Evolutionary conservation across 2,329 filamentous ascomycete genomes (phyloP).

Genomic region (Arthroderma sp.): DNA sequence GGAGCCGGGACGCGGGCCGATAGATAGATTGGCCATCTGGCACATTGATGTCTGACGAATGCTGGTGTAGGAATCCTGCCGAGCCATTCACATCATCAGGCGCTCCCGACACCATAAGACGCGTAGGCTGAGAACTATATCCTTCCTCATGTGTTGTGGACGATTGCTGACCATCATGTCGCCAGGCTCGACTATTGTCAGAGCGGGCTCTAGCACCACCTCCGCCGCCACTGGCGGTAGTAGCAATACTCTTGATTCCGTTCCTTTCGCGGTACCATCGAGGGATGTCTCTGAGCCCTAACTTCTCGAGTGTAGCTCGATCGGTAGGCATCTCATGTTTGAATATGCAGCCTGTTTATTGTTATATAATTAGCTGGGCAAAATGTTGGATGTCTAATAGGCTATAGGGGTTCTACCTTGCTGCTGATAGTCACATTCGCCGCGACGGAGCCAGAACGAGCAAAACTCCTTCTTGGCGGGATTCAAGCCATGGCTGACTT

Average conservation of each 20-base stretch:
- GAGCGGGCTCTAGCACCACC: neutral
- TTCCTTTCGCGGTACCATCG: constrained; percentile 43
- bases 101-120: neutral
- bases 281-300: constrained; percentile 52
- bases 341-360: constrained; percentile 57
- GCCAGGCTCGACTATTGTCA: constrained; percentile 1
- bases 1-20: too few relatives aligned
- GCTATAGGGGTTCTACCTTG: constrained; percentile 36
- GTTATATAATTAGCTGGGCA: neutral
- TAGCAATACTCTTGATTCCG: constrained; percentile 7
- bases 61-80: constrained; percentile 1
- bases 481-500: constrained; percentile 2
- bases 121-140: neutral
- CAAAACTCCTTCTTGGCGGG: constrained; percentile 11
- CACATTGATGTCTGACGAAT: too few relatives aligned
- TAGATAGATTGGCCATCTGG: too few relatives aligned
- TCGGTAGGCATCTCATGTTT: constrained; percentile 82
- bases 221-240: neutral
- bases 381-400: neutral
- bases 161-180: neutral
- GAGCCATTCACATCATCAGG: neutral
- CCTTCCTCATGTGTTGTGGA: neutral
- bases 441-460: constrained; percentile 78
- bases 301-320: constrained; percentile 47
- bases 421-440: constrained; percentile 71